These are phyloP conservation scores for Sporothrix euskadiensis DNA, from an alignment of 2,329 filamentous ascomycete species.

Conservation along the genomic window DNA sequence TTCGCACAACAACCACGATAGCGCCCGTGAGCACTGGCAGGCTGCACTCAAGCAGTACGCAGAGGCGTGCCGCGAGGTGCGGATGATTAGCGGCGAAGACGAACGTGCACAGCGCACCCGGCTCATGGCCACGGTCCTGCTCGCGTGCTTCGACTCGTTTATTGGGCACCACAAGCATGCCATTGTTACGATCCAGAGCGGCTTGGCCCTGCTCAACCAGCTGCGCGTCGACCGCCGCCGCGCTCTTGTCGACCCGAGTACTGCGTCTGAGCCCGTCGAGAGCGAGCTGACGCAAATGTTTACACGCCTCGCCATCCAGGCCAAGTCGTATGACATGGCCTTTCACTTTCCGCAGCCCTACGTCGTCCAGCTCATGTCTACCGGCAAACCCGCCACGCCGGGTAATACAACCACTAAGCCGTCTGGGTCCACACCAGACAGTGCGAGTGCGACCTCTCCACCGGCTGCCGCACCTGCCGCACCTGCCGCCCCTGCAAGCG, in stretches of 20 bases:
- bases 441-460: conserved; percentile 41
- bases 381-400: not conserved
- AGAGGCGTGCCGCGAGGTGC: conserved; percentile 54
- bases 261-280: conserved; percentile 49
- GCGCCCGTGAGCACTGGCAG: conserved; percentile 55
- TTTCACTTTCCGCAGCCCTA: conserved; percentile 66
- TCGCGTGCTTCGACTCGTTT: conserved; percentile 69
- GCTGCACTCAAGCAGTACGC: conserved; percentile 62
- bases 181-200: conserved; percentile 61
- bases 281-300: conserved; percentile 64
- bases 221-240: conserved; percentile 50
- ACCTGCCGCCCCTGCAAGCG: conserved; percentile 41
- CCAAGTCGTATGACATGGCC: conserved; percentile 68
- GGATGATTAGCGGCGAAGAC: conserved; percentile 47
- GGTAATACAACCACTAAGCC: conserved; percentile 30
- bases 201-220: conserved; percentile 56
- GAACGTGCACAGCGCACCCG: conserved; percentile 47
- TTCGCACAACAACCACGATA: conserved; percentile 35
- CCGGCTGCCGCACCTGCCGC: not conserved
- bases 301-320: conserved; percentile 63
- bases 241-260: conserved; percentile 30
- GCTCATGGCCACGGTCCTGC: conserved; percentile 65
- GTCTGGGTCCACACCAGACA: conserved; percentile 38
- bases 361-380: conserved; percentile 55
- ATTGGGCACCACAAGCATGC: conserved; percentile 63